Percentiles rank a stretch among this genome's conserved stretches.
These are phyloP conservation scores for Arthromyces matolae DNA, from an alignment of 768 basidiomycete species.

Conservation along the genomic window DNA sequence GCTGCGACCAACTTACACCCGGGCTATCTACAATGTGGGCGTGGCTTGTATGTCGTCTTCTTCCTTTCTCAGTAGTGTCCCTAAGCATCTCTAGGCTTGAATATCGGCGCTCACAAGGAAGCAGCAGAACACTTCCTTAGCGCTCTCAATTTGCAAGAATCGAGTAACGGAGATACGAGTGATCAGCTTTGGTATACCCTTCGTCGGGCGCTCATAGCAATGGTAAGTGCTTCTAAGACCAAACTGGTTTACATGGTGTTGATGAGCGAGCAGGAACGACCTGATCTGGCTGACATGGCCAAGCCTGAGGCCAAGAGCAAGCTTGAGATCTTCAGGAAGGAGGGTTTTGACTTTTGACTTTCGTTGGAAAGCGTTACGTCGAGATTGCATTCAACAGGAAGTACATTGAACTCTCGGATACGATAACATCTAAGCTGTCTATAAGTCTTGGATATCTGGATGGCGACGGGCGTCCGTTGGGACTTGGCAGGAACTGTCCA, in stretches of 20 bases:
- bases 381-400: neutral
- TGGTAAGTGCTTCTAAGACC: slow-evolving; percentile 51
- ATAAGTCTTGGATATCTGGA: no score
- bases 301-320: slow-evolving; percentile 56
- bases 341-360: slow-evolving; percentile 83
- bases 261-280: slow-evolving; percentile 56
- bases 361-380: slow-evolving; percentile 17
- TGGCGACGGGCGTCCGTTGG: no score
- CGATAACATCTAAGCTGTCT: no score
- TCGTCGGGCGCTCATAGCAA: slow-evolving; percentile 69
- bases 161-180: slow-evolving; percentile 65
- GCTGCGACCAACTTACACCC: slow-evolving; percentile 91
- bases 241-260: slow-evolving; percentile 1
- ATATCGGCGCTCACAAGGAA: slow-evolving; percentile 93
- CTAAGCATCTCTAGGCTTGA: slow-evolving; percentile 59
- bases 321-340: slow-evolving; percentile 70
- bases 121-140: slow-evolving; percentile 94
- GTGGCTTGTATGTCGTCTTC: slow-evolving; percentile 76
- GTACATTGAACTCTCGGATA: neutral
- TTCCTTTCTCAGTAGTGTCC: slow-evolving; percentile 1
- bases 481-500: no score
- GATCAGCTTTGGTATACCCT: slow-evolving; percentile 90
- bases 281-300: slow-evolving; percentile 77
- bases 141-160: slow-evolving; percentile 76
- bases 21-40: slow-evolving; percentile 96